Percentiles rank a stretch among this genome's conserved stretches.
Conservation (phyloP, 768 basidiomycete species). For the Pleurotus pulmonarius region DNA sequence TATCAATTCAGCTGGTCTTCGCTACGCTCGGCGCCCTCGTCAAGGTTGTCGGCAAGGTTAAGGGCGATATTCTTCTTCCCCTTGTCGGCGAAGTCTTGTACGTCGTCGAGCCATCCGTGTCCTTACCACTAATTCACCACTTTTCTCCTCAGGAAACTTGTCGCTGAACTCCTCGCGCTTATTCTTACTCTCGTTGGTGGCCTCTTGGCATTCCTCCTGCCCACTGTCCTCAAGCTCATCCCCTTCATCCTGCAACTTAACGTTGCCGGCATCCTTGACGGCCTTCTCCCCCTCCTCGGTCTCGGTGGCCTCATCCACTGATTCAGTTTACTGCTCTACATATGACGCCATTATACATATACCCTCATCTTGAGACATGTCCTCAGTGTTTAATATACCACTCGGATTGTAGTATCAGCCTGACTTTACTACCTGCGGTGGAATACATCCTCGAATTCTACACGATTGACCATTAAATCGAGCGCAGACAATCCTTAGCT, state of each 20-base stretch:
- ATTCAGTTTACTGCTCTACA: too few relatives aligned
- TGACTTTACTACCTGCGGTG: too few relatives aligned
- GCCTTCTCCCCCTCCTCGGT: conserved; percentile 13
- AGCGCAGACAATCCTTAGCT: too few relatives aligned
- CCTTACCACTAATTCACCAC: not conserved
- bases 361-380: too few relatives aligned
- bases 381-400: too few relatives aligned
- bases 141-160: conserved; percentile 6
- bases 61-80: conserved; percentile 9
- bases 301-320: not conserved
- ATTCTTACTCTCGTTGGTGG: conserved; percentile 16
- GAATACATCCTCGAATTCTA: too few relatives aligned
- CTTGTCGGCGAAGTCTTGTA: conserved; percentile 16
- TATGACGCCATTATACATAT: too few relatives aligned
- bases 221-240: conserved; percentile 12
- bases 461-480: too few relatives aligned
- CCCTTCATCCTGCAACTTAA: conserved; percentile 13
- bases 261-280: conserved; percentile 10
- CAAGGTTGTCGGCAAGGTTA: conserved; percentile 6
- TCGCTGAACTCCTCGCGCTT: conserved; percentile 13
- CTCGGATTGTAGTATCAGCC: too few relatives aligned
- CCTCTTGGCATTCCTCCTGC: conserved; percentile 13
- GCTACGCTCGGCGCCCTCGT: conserved; percentile 13
- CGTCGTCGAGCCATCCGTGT: not conserved
- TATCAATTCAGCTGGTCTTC: conserved; percentile 16